These are phyloP conservation scores for Mycena leptocephala DNA, from an alignment of 768 basidiomycete genomes.

Conservation along the genomic window DNA sequence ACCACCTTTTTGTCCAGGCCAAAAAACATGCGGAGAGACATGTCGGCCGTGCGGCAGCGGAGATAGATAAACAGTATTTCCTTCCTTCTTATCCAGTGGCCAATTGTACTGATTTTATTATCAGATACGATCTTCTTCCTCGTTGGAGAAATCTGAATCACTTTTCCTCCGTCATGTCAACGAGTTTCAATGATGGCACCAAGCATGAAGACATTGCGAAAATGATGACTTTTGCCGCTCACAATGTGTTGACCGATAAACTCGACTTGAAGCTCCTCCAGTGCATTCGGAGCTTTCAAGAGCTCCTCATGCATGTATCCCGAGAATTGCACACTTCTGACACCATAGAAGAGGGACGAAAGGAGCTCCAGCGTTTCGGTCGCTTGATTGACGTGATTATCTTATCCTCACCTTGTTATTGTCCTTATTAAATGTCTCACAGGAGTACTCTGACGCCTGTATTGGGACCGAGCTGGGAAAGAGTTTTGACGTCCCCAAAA, in stretches of 20 bases:
- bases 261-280: too few relatives aligned
- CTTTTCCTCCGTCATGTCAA: conserved; percentile 41
- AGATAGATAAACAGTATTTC: conserved; percentile 45
- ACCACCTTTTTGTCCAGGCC: conserved; percentile 49
- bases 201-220: conserved; percentile 56
- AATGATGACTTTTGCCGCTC: conserved; percentile 45
- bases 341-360: too few relatives aligned
- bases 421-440: too few relatives aligned
- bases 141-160: conserved; percentile 53
- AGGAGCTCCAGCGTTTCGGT: too few relatives aligned
- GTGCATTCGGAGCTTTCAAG: too few relatives aligned
- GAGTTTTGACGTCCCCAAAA: too few relatives aligned
- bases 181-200: conserved; percentile 51
- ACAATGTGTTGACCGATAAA: conserved; percentile 30
- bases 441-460: too few relatives aligned
- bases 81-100: background rate
- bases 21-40: conserved; percentile 39
- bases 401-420: too few relatives aligned
- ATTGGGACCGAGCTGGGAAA: too few relatives aligned
- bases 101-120: background rate
- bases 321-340: too few relatives aligned
- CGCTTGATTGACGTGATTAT: too few relatives aligned
- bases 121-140: conserved; percentile 49
- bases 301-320: too few relatives aligned
- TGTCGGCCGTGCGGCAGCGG: conserved; percentile 12